Evolutionary conservation across 352 stramenopile species (phyloP).

Genomic region (Pythium brachiatum): DNA sequence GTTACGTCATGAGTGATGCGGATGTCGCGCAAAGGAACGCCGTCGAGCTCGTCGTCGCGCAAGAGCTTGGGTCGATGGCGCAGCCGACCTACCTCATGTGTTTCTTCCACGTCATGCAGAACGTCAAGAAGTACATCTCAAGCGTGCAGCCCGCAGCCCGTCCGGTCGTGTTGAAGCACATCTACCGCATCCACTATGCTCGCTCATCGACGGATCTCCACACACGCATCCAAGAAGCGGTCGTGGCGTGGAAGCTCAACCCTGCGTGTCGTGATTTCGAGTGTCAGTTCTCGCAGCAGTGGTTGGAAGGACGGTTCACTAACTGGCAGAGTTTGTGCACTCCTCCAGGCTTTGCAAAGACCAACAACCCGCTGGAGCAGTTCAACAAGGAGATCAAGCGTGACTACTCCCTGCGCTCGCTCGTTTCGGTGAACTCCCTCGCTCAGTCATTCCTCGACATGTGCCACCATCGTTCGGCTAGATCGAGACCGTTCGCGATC

Average conservation of each 20-base stretch:
- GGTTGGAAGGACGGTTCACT: not conserved
- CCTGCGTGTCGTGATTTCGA: not conserved
- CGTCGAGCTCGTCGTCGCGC: not conserved
- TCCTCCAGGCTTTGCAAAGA: no score
- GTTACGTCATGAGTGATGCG: conserved; percentile 1
- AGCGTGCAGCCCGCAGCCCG: not conserved
- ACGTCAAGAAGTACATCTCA: not conserved
- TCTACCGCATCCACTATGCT: conserved; percentile 1
- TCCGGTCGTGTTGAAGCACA: not conserved
- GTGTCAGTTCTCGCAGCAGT: conserved; percentile 1
- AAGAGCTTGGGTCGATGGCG: not conserved
- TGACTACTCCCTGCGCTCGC: not conserved
- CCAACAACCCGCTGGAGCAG: no score
- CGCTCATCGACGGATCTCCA: not conserved
- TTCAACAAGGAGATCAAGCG: no score
- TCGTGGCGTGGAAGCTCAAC: not conserved
- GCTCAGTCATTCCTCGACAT: not conserved
- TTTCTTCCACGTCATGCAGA: conserved; percentile 15
- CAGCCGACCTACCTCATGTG: no score
- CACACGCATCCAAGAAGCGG: not conserved
- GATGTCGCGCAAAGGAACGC: conserved; percentile 3
- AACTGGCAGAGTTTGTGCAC: not conserved
- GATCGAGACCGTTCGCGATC: not conserved
- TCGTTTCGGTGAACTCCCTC: not conserved
- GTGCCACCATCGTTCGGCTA: not conserved